Percentiles rank a stretch among this genome's conserved stretches.
These are phyloP conservation scores for Lanmaoa rubissima DNA, from an alignment of 768 basidiomycete genomes.

Conservation along the genomic window DNA sequence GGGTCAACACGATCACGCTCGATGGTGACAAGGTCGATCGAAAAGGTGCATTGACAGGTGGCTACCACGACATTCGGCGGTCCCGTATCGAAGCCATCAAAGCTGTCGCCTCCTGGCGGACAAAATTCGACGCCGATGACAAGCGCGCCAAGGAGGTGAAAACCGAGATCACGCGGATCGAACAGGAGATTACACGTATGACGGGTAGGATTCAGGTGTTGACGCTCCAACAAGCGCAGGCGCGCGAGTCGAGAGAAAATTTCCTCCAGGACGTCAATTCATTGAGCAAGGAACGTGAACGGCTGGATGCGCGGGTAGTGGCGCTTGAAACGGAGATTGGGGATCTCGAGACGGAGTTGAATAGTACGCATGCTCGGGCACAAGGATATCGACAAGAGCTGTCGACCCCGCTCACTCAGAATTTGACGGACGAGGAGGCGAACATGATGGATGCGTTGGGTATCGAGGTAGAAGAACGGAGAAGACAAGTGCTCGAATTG, in stretches of 20 bases:
- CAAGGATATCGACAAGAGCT: constrained; percentile 69
- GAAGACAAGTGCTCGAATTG: constrained; percentile 67
- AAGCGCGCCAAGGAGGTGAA: constrained; percentile 73
- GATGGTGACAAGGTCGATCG: constrained; percentile 98
- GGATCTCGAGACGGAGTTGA: constrained; percentile 72
- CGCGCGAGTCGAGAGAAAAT: constrained; percentile 64
- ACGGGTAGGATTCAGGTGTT: constrained; percentile 72
- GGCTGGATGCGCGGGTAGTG: constrained; percentile 54
- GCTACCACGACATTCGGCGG: constrained; percentile 88
- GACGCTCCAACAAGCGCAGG: constrained; percentile 67
- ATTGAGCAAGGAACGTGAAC: constrained; percentile 69
- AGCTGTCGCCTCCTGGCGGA: constrained; percentile 70
- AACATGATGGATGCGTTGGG: constrained; percentile 61
- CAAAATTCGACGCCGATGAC: constrained; percentile 65
- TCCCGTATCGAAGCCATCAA: constrained; percentile 89
- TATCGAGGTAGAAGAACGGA: constrained; percentile 72
- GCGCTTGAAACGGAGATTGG: constrained; percentile 65
- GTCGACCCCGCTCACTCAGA: constrained; percentile 68
- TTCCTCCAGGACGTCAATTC: constrained; percentile 59
- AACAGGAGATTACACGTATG: constrained; percentile 82
- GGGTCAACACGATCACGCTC: constrained; percentile 94
- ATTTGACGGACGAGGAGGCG: constrained; percentile 73
- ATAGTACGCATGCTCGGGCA: constrained; percentile 57
- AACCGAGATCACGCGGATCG: constrained; percentile 60
- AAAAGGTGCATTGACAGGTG: constrained; percentile 94